phyloP scores from a whole-genome alignment of 2,329 filamentous ascomycete genomes.

The Penicillium sp. region DNA sequence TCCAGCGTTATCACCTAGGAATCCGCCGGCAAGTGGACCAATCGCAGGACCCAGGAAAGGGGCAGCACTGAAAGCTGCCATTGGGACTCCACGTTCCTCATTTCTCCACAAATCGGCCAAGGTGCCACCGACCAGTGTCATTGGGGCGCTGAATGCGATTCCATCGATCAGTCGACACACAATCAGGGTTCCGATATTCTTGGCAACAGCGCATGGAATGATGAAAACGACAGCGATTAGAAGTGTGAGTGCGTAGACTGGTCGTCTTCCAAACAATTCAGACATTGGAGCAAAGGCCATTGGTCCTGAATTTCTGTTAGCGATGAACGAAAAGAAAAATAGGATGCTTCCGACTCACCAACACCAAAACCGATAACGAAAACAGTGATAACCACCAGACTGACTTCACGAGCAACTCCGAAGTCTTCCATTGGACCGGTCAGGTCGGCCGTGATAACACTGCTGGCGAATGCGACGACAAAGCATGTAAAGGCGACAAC shows the following conservation, averaged over 20 bases:
- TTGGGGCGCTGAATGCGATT: conserved; percentile 82
- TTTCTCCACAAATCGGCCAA: conserved; percentile 82
- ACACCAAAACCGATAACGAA: conserved; percentile 84
- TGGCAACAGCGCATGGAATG: conserved; percentile 76
- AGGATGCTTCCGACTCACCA: conserved; percentile 48
- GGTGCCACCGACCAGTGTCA: conserved; percentile 83
- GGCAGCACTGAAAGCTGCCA: conserved; percentile 83
- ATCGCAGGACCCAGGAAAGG: conserved; percentile 82
- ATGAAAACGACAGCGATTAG: conserved; percentile 75
- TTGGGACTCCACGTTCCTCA: conserved; percentile 82
- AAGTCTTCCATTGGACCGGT: conserved; percentile 67
- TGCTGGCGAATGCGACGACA: conserved; percentile 71
- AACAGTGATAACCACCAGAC: conserved; percentile 71
- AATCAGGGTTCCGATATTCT: conserved; percentile 76
- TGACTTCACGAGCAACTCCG: conserved; percentile 71
- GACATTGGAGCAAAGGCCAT: conserved; percentile 80
- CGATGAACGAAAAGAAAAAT: neutral
- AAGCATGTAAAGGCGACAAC: conserved; percentile 78
- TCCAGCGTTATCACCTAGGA: conserved; percentile 68
- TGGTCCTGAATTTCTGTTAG: conserved; percentile 56
- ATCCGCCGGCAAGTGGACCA: conserved; percentile 77
- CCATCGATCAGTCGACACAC: conserved; percentile 79
- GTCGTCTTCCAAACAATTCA: conserved; percentile 72
- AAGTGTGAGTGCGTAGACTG: conserved; percentile 73
- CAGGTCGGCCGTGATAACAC: conserved; percentile 79